Percentiles rank a stretch among this genome's conserved stretches.
phyloP scores from a whole-genome alignment of 2,329 filamentous ascomycete species.

The Hypocrella siamensis region DNA sequence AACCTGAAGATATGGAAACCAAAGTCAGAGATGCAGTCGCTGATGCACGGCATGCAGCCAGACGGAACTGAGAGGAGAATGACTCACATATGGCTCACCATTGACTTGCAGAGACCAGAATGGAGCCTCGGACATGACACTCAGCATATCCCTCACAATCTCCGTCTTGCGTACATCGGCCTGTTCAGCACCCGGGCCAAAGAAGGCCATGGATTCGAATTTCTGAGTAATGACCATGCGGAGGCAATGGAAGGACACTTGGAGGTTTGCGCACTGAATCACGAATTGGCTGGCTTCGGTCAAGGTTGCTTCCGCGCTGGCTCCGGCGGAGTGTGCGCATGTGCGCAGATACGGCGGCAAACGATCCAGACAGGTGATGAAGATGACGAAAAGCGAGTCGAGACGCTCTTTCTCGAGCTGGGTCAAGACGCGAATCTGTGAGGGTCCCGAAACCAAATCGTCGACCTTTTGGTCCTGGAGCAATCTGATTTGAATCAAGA shows the following conservation, averaged over 20 bases:
- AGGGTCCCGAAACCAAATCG: slow-evolving; percentile 1
- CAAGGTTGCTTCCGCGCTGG: slow-evolving; percentile 5
- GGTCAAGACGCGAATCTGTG: slow-evolving; percentile 3
- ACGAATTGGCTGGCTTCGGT: slow-evolving; percentile 15
- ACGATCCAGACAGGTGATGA: slow-evolving; percentile 24
- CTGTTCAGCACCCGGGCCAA: slow-evolving; percentile 14
- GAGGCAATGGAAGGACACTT: slow-evolving; percentile 23
- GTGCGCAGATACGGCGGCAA: slow-evolving; percentile 18
- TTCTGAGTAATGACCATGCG: slow-evolving; percentile 23
- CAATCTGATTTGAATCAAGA: slow-evolving; percentile 19
- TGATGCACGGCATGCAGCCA: not conserved
- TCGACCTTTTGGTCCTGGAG: slow-evolving; percentile 11
- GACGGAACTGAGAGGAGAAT: not conserved
- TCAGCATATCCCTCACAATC: slow-evolving; percentile 25
- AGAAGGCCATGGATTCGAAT: slow-evolving; percentile 17
- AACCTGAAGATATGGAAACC: slow-evolving; percentile 10
- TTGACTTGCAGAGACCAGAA: slow-evolving; percentile 25
- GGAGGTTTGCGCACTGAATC: slow-evolving; percentile 24
- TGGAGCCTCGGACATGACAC: slow-evolving; percentile 22
- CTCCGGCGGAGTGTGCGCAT: slow-evolving; percentile 11
- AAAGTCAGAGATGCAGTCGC: no score
- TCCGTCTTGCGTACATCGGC: slow-evolving; percentile 22
- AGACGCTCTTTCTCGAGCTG: slow-evolving; percentile 15
- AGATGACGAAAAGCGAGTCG: slow-evolving; percentile 20
- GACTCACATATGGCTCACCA: slow-evolving; percentile 21